These are phyloP conservation scores for Solanum arcanum DNA, from an alignment of 257 asterid genomes.

Conservation along the genomic window DNA sequence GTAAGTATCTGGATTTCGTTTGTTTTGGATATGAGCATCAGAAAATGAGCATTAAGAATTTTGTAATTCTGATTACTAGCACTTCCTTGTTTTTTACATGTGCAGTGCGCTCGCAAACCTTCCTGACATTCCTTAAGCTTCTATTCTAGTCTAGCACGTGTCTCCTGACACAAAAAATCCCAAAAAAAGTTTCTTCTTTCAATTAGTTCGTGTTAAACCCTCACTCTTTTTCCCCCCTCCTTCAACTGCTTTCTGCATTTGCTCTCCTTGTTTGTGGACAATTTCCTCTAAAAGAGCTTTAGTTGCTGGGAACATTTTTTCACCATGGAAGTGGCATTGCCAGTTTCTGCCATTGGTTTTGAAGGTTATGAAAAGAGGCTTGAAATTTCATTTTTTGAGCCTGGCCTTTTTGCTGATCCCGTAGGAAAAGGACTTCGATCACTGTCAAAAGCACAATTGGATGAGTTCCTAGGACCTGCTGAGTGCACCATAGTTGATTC, in stretches of 20 bases:
- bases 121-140: constrained; percentile 16
- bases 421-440: constrained; percentile 23
- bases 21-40: not conserved
- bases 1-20: not conserved
- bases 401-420: constrained; percentile 22
- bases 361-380: constrained; percentile 37
- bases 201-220: not conserved
- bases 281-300: not conserved
- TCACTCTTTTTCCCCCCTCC: constrained; percentile 1
- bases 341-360: constrained; percentile 22
- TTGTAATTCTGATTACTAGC: not conserved
- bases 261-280: not conserved
- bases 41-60: not conserved
- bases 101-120: constrained; percentile 26
- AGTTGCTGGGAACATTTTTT: not conserved
- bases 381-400: constrained; percentile 23
- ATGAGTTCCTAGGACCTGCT: constrained; percentile 29
- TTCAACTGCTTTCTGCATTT: not conserved
- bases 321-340: constrained; percentile 7
- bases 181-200: not conserved
- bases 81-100: not conserved
- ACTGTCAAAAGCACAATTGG: constrained; percentile 18
- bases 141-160: not conserved
- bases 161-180: not conserved
- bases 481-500: constrained; percentile 24